Base-by-base conservation (phyloP, 805 yeast genomes). In the Saturnispora hagleri region DNA sequence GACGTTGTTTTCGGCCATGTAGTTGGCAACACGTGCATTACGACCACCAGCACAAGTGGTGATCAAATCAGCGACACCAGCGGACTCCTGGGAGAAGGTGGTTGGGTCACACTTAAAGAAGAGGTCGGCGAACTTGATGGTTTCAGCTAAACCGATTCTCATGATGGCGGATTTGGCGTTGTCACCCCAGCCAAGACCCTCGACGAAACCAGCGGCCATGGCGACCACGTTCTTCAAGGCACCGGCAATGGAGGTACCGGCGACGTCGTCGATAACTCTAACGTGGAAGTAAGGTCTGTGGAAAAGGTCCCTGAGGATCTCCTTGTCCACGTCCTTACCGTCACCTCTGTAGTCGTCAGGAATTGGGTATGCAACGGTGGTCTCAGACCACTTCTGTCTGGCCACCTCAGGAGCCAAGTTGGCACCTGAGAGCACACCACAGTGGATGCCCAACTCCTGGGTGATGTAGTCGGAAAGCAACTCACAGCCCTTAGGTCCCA, bases 221-320 rank as follows among this genome's bases (percentile, higher is more conserved):
- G 99, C 99, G 56, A 91, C 91, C 50, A 93, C 87, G 71, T 93
- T 93, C 74, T 93, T 93, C 69, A 93, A 79, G 10, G 99, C 99
- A 66, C 99, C 99, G 43, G 96, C 95, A 55, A 93, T 80, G 2
- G 97, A 88, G 53, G 89, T 93, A 67, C 99, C 99, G 24, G 95
- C 95, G 52, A 91, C 95, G 68, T 93, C 99, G 54, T 82, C 82
- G 53, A 89, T 79, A 54, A 91, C 95, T 64, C 87, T 79, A 40
- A 93, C 99, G 70, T 93, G 98, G 88, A 93, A 93, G 76, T 93
- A 93, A 34, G 95, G 91, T 74, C 98, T 83, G 76, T 93, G 98
- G 86, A 93, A 91, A 48, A 89, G 76, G 55, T 82, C 82, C 69
- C 84, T 88, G 65, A 91, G 74, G 34, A 86, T 79, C 42, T 68